Evolutionary conservation across 2,329 filamentous ascomycete genomes (phyloP), one percentile per base, ranked within the genome.

Genomic region (Aspergillus tubingensis): DNA sequence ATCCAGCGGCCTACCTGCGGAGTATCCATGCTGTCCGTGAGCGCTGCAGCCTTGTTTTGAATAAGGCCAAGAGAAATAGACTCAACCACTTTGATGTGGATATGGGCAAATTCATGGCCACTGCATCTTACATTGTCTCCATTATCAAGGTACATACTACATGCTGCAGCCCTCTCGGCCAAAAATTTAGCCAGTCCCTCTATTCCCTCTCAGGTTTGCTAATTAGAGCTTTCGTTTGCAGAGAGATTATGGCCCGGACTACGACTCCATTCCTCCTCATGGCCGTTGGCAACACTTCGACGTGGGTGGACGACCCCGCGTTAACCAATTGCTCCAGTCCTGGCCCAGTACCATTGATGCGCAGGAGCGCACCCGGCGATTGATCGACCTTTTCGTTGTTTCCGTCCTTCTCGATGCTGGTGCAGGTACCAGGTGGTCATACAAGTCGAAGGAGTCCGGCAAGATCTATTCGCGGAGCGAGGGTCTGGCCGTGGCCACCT

Each of bases 21-120:
- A 97, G 92, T 79, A 86, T 98, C 71, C 88, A 91, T 70, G 88
- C 95, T 27, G 92, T 99, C 25, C 85, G 95, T 64, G 92, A 97
- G 70, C 82, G 92, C 64, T 89, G 86, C 72, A 85, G 81, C 69
- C 80, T 94, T 66, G 83, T 96, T 55, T 83, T 91, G 62, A 85
- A 91, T 64, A 93, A 90, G 80, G 91, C 92, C 8, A 83, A 90
- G 70, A 83, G 82, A 66, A 91, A 96, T 72, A 83, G 90, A 68
- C 83, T 96, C 63, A 86, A 85, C 68, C 93, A 97, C 75, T 97
- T 97, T 70, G 89, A 91, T 65, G 92, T 96, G 51, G 93, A 97
- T 76, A 87, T 93, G 83, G 79, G 77, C 77, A 96, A 94, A 77
- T 94, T 96, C 74, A 78, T 83, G 49, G 90, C 94, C 65, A 94